These are phyloP conservation scores for Nothophaeocryptopus gaeumannii DNA, from an alignment of 2,329 filamentous ascomycete species.

Conservation along the genomic window DNA sequence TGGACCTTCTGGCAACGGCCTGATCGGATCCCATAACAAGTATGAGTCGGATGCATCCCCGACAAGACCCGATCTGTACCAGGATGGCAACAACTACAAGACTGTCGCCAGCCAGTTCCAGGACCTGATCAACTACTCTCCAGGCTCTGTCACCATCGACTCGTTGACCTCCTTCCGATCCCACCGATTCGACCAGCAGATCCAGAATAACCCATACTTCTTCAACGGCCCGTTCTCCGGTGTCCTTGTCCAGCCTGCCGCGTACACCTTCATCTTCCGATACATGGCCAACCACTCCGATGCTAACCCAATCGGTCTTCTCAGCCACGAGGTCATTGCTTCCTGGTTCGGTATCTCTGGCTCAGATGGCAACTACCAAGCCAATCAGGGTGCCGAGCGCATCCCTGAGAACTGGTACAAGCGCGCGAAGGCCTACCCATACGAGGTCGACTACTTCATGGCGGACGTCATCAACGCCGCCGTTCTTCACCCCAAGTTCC, in stretches of 20 bases:
- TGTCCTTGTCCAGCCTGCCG: slow-evolving; percentile 29
- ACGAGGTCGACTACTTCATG: slow-evolving; percentile 34
- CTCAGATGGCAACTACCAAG: slow-evolving; percentile 21
- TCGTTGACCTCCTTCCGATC: slow-evolving; percentile 20
- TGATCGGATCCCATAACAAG: slow-evolving; percentile 34
- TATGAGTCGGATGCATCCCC: slow-evolving; percentile 38
- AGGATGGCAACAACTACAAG: slow-evolving; percentile 29
- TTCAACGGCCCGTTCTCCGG: slow-evolving; percentile 34
- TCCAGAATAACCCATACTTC: slow-evolving; percentile 26
- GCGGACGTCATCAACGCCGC: slow-evolving; percentile 23
- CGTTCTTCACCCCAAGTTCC: slow-evolving; percentile 33
- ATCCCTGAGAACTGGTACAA: slow-evolving; percentile 34
- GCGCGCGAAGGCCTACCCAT: slow-evolving; percentile 29
- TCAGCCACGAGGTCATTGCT: slow-evolving; percentile 22
- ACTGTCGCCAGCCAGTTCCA: slow-evolving; percentile 29
- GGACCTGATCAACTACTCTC: slow-evolving; percentile 29
- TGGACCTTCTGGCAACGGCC: slow-evolving; percentile 22
- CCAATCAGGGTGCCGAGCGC: slow-evolving; percentile 23
- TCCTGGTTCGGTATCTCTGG: slow-evolving; percentile 28
- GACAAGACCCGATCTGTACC: slow-evolving; percentile 34
- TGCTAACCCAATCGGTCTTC: slow-evolving; percentile 22
- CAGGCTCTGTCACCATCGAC: slow-evolving; percentile 17
- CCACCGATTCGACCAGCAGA: slow-evolving; percentile 21
- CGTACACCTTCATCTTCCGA: slow-evolving; percentile 33
- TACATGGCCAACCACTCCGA: slow-evolving; percentile 33